Evolutionary conservation across 1,284 basidiomycete genomes (phyloP).

Genomic region (Kwoniella shivajii): DNA sequence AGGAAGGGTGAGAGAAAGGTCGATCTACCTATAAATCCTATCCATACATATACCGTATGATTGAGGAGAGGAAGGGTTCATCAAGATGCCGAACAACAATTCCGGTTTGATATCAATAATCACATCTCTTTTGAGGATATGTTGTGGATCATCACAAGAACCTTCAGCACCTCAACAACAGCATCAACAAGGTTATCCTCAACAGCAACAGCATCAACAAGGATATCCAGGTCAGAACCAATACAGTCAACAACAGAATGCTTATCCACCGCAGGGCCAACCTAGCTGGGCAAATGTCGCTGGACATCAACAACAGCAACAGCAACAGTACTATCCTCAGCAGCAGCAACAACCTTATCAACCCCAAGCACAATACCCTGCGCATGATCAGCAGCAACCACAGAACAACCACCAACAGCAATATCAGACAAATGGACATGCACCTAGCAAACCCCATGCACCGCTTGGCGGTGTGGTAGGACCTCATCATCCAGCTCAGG

Average conservation of each 20-base stretch:
- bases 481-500: conserved; percentile 55
- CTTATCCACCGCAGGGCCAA: conserved; percentile 22
- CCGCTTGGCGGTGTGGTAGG: conserved; percentile 35
- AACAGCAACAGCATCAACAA: conserved; percentile 16
- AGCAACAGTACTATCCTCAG: conserved; percentile 19
- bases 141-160: conserved; percentile 16
- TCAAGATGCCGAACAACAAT: conserved; percentile 6
- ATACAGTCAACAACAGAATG: conserved; percentile 23
- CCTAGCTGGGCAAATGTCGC: conserved; percentile 15
- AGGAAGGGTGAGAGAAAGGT: no score
- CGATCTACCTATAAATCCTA: no score
- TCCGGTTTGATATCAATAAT: conserved; percentile 11
- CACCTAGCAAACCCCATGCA: conserved; percentile 22
- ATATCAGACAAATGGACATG: conserved; percentile 27
- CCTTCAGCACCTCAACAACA: conserved; percentile 12
- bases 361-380: conserved; percentile 32
- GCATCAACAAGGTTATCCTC: conserved; percentile 3
- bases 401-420: conserved; percentile 33
- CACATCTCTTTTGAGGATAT: conserved; percentile 14
- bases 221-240: conserved; percentile 10
- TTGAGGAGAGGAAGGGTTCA: no score
- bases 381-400: conserved; percentile 23
- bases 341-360: conserved; percentile 24
- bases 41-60: no score
- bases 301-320: conserved; percentile 12